Evolutionary conservation across 257 asterid genomes (phyloP).

Genomic region (Hygrophila difformis): DNA sequence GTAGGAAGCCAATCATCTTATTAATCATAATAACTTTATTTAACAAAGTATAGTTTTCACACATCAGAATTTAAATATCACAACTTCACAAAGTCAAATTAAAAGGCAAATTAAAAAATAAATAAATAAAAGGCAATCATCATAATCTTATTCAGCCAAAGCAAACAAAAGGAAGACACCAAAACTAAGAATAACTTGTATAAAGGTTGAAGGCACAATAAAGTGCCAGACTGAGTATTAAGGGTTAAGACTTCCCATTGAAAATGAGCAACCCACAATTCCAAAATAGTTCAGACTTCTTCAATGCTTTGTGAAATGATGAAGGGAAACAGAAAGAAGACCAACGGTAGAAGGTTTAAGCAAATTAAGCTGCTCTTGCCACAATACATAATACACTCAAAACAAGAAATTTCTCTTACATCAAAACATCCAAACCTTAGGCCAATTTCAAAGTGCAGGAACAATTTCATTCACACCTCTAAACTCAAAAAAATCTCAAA

Average conservation of each 20-base stretch:
- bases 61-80: background rate
- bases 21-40: background rate
- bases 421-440: background rate
- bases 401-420: background rate
- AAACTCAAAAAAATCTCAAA: background rate
- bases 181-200: slow-evolving; percentile 4
- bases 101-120: too few relatives aligned
- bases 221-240: background rate
- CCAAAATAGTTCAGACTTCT: background rate
- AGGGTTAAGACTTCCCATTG: background rate
- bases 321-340: background rate
- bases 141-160: slow-evolving; percentile 3
- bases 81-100: too few relatives aligned
- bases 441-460: too few relatives aligned
- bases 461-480: background rate
- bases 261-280: background rate
- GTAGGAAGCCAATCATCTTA: background rate
- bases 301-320: background rate
- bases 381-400: background rate
- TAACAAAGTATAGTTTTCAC: background rate
- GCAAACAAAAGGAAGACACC: background rate
- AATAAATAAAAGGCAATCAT: background rate
- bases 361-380: background rate
- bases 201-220: background rate
- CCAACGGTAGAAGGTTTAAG: slow-evolving; percentile 3